A percentile compares a stretch with the other conserved stretches of the same genome.
Evolutionary conservation across 116 monocot genomes (phyloP).

Genomic region (Cymodocea nodosa): DNA sequence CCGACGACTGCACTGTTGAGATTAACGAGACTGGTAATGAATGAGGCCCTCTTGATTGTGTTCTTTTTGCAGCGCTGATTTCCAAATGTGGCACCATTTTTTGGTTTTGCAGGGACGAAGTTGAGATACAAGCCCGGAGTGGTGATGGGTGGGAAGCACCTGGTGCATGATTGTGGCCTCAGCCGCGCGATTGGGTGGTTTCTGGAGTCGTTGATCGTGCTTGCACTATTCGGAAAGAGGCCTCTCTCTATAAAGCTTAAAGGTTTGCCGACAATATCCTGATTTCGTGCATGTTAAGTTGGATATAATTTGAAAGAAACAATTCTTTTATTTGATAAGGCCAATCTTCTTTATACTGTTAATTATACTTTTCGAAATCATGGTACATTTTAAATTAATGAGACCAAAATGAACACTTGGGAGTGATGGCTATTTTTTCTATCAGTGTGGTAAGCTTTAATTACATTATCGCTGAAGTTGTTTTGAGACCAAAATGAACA

Average conservation of each 20-base stretch:
- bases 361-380: too few relatives aligned
- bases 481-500: too few relatives aligned
- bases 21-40: conserved; percentile 70
- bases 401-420: too few relatives aligned
- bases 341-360: too few relatives aligned
- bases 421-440: too few relatives aligned
- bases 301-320: too few relatives aligned
- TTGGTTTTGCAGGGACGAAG: conserved; percentile 49
- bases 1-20: conserved; percentile 71
- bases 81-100: neutral
- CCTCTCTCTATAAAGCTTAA: conserved; percentile 63
- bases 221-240: conserved; percentile 76
- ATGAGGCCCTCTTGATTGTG: neutral
- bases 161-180: conserved; percentile 78
- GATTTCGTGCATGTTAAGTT: too few relatives aligned
- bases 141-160: conserved; percentile 63
- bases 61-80: neutral
- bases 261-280: conserved; percentile 23
- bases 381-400: too few relatives aligned
- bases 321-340: too few relatives aligned
- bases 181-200: conserved; percentile 72
- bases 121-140: conserved; percentile 86
- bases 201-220: conserved; percentile 71
- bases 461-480: too few relatives aligned
- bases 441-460: too few relatives aligned